phyloP scores from a whole-genome alignment of 1,284 basidiomycete genomes.

The Pseudozyma sp. region DNA sequence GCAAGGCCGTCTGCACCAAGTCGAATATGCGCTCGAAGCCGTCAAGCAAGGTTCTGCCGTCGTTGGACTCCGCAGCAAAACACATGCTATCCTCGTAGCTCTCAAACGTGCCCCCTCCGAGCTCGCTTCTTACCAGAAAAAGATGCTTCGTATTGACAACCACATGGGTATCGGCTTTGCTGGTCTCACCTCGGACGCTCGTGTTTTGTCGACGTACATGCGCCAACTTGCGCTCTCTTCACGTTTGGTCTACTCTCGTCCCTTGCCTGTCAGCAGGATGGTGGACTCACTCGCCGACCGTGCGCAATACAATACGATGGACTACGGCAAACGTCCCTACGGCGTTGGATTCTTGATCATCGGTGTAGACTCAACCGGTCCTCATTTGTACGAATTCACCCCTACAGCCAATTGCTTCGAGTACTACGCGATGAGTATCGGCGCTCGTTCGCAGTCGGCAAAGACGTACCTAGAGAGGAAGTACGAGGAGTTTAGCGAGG shows the following conservation, averaged over 20 bases:
- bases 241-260: constrained; percentile 93
- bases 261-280: constrained; percentile 91
- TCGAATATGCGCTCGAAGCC: constrained; percentile 98
- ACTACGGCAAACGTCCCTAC: constrained; percentile 96
- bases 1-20: constrained; percentile 79
- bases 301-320: constrained; percentile 99
- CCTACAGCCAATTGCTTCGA: constrained; percentile 97
- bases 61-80: constrained; percentile 93
- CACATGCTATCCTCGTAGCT: constrained; percentile 91
- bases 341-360: constrained; percentile 99
- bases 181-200: constrained; percentile 95
- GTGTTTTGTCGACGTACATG: constrained; percentile 92
- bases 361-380: constrained; percentile 92
- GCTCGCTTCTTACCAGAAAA: constrained; percentile 98
- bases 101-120: constrained; percentile 99
- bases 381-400: constrained; percentile 97
- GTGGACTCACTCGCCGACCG: constrained; percentile 95
- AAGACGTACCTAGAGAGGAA: constrained; percentile 98
- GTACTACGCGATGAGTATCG: constrained; percentile 98
- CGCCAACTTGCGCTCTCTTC: constrained; percentile 96
- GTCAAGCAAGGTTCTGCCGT: constrained; percentile 99
- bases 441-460: constrained; percentile 94
- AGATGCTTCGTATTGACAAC: constrained; percentile 99
- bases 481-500: constrained; percentile 79
- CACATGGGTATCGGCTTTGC: constrained; percentile 99